Evolutionary conservation across 1,284 basidiomycete species (phyloP), one percentile per base, ranked within the genome.

Genomic region (Retiboletus flavoniger): DNA sequence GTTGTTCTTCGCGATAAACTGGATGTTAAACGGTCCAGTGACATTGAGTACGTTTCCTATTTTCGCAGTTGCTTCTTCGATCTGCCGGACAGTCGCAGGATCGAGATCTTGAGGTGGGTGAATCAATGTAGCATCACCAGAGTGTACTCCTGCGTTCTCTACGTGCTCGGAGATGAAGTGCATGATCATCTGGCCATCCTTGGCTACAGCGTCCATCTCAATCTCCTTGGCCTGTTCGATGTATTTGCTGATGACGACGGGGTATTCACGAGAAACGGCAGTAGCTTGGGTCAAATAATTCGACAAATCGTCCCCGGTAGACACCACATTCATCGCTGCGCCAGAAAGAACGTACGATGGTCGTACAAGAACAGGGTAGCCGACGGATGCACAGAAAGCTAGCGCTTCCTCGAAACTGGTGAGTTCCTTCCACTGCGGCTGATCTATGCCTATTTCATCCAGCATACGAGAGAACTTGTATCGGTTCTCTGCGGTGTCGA

Each of bases 211-310:
- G 69, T 99, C 96, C 94, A 99, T 98, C 79, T 99, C 97, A 64
- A 98, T 99, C 76, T 99, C 97, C 80, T 99, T 98, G 43, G 96
- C 96, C 68, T 96, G 93, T 74, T 99, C 96, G 69, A 99, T 97
- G 76, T 98, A 99, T 75, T 98, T 98, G 60, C 93, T 93, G 74
- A 98, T 98, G 63, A 99, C 97, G 59, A 98, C 96, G 1, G 97
- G 96, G 70, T 98, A 91, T 50, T 98, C 96, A 54, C 95, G 87
- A 51, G 97, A 98, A 55, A 99, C 95, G 51, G 93, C 94, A 13
- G 95, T 89, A n/a, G 96, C 96, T 74, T 95, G 95, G 9, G 90
- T 91, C 58, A 99, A 81, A 74, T 98, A 98, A 72, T 86, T 93
- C 51, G 84, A 84, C 34, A 99, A 79, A 70, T 98, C 95, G 70